Evolutionary conservation across 1,139 yeast genomes (phyloP).

Genomic region (Magnusiomyces starmeri): DNA sequence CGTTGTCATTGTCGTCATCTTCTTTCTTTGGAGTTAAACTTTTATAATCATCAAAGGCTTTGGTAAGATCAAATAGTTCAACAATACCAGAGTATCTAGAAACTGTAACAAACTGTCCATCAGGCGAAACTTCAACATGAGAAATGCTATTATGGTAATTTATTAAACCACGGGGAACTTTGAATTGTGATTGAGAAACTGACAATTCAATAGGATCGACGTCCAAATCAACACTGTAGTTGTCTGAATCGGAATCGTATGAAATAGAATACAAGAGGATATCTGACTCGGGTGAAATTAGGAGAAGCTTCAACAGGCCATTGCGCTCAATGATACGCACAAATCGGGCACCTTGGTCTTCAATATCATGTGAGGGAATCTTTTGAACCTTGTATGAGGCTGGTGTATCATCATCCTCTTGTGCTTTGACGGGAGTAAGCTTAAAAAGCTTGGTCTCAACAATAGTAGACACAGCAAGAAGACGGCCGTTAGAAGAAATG

Average conservation of each 20-base stretch:
- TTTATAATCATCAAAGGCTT: slow-evolving; percentile 23
- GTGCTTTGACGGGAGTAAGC: slow-evolving; percentile 34
- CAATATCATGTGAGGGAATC: slow-evolving; percentile 35
- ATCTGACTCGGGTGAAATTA: slow-evolving; percentile 63
- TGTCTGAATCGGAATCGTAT: slow-evolving; percentile 17
- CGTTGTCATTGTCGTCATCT: background rate
- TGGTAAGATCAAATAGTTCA: slow-evolving; percentile 43
- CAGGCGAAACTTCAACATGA: slow-evolving; percentile 43
- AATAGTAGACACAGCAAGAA: slow-evolving; percentile 66
- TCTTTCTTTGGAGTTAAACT: background rate
- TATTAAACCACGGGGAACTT: slow-evolving; percentile 17
- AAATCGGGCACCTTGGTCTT: slow-evolving; percentile 49
- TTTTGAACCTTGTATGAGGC: slow-evolving; percentile 22
- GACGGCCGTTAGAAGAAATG: slow-evolving; percentile 57
- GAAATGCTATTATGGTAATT: slow-evolving; percentile 42
- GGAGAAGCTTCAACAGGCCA: slow-evolving; percentile 34
- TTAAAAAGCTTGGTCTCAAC: slow-evolving; percentile 63
- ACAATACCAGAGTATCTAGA: slow-evolving; percentile 61
- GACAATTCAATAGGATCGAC: slow-evolving; percentile 15
- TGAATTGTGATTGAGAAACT: slow-evolving; percentile 25
- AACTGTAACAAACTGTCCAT: slow-evolving; percentile 43
- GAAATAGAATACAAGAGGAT: slow-evolving; percentile 43
- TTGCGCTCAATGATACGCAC: slow-evolving; percentile 12
- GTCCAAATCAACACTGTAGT: slow-evolving; percentile 10
- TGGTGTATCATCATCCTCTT: slow-evolving; percentile 3